Percentiles rank a stretch among this genome's conserved stretches.
These are phyloP conservation scores for Carallia pectinifolia DNA, from an alignment of 345 rosid genomes.

Conservation along the genomic window DNA sequence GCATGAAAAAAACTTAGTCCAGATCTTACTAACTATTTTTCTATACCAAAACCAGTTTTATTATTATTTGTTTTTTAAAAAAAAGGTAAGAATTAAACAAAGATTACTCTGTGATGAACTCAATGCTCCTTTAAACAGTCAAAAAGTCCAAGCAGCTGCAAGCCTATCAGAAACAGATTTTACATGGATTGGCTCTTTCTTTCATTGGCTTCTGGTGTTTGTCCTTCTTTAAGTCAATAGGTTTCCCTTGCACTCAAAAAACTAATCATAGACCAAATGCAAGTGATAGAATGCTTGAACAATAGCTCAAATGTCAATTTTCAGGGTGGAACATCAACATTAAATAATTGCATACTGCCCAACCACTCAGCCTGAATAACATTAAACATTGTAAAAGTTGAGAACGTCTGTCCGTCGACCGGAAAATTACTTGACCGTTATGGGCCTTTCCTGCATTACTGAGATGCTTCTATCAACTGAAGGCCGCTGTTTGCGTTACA, in stretches of 20 bases:
- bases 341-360: constrained; percentile 17
- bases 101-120: too few species aligned
- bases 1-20: too few species aligned
- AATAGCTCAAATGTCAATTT: constrained; percentile 16
- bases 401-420: background rate
- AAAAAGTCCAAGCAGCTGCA: too few species aligned
- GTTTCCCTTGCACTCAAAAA: background rate
- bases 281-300: background rate
- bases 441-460: background rate
- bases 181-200: background rate
- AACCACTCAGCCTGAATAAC: background rate
- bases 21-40: background rate
- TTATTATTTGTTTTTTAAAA: too few species aligned
- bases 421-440: background rate
- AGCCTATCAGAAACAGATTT: constrained; percentile 1
- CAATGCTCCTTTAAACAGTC: too few species aligned
- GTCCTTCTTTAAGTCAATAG: background rate
- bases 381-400: background rate
- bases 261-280: too few species aligned
- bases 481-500: constrained; percentile 2
- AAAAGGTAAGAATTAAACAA: too few species aligned
- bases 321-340: constrained; percentile 15
- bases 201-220: too few species aligned
- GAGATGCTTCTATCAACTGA: constrained; percentile 12
- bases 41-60: too few species aligned